phyloP scores from a whole-genome alignment of 208 protist species.

The Borovskyia barvae region DNA sequence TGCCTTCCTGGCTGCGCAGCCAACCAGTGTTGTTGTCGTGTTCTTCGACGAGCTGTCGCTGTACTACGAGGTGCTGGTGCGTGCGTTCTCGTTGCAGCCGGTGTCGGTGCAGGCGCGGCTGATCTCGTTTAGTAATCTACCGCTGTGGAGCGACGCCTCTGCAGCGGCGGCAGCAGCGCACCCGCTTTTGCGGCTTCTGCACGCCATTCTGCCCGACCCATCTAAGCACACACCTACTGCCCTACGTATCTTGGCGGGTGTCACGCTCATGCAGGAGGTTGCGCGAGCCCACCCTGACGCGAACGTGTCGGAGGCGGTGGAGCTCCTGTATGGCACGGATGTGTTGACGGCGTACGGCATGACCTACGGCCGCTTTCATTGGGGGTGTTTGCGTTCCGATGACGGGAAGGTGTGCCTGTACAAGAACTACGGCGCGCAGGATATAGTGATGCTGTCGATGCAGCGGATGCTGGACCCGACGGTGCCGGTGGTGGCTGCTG shows the following conservation, averaged over 20 bases:
- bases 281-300: conserved; percentile 13
- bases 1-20: conserved; percentile 13
- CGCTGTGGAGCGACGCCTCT: conserved; percentile 35
- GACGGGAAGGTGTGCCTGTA: conserved; percentile 7
- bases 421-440: conserved; percentile 51
- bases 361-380: conserved; percentile 2
- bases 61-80: conserved; percentile 22
- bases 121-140: conserved; percentile 39
- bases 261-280: not conserved
- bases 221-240: not conserved
- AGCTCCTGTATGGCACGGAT: not conserved
- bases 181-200: conserved; percentile 14
- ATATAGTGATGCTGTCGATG: conserved; percentile 26
- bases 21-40: conserved; percentile 20
- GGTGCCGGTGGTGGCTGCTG: not conserved
- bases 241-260: not conserved
- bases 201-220: not conserved
- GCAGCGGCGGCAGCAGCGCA: not conserved
- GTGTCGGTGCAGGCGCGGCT: conserved; percentile 24
- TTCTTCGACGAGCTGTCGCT: conserved; percentile 32
- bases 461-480: conserved; percentile 24
- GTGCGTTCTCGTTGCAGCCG: conserved; percentile 5
- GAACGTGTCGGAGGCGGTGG: not conserved
- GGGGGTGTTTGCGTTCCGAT: not conserved
- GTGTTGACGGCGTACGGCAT: not conserved